Evolutionary conservation across 2,329 filamentous ascomycete species (phyloP).

Genomic region (Ophiostoma australiae): DNA sequence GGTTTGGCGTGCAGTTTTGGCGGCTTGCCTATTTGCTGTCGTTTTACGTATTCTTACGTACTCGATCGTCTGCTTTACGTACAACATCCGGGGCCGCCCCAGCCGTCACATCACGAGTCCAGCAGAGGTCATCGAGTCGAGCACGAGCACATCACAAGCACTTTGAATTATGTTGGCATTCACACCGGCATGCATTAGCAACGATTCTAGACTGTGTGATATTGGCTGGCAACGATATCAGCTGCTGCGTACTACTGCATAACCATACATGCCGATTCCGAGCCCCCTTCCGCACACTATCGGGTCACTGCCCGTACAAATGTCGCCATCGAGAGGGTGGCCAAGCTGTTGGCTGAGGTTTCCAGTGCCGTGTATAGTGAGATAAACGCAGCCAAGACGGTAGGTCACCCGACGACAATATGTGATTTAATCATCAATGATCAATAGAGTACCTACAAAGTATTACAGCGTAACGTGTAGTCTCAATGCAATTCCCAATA

Average conservation of each 20-base stretch:
- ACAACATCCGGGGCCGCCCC: conserved; percentile 17
- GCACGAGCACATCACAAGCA: neutral
- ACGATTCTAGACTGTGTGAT: neutral
- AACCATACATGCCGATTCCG: neutral
- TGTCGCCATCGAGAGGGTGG: conserved; percentile 11
- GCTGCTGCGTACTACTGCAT: neutral
- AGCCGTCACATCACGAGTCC: conserved; percentile 27
- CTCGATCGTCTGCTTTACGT: conserved; percentile 23
- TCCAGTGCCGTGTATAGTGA: neutral
- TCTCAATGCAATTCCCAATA: neutral
- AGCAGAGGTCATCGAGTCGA: neutral
- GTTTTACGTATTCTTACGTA: conserved; percentile 23
- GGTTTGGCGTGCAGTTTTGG: conserved; percentile 10
- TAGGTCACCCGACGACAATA: neutral
- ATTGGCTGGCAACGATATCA: neutral
- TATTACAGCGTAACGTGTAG: neutral
- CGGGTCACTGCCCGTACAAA: conserved; percentile 1
- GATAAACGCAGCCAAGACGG: neutral
- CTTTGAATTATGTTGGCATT: neutral
- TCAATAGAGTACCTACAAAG: neutral
- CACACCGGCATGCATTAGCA: neutral
- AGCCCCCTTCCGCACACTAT: neutral
- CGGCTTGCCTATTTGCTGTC: neutral
- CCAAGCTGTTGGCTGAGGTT: neutral
- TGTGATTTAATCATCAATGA: neutral